phyloP scores from a whole-genome alignment of 257 asterid species.

The Gentiana straminea region DNA sequence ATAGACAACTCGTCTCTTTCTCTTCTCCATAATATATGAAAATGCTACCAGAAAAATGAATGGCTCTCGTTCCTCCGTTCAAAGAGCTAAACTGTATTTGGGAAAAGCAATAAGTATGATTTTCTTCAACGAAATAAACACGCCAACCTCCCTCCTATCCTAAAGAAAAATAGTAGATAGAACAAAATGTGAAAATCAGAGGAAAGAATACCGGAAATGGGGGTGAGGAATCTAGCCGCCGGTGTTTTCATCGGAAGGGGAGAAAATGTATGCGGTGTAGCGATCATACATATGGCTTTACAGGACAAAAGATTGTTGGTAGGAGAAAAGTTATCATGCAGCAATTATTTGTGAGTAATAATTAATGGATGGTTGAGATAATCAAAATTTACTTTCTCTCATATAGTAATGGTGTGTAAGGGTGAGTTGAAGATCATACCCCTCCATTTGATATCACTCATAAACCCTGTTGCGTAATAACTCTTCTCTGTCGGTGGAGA shows the following conservation, averaged over 20 bases:
- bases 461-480: too few relatives aligned
- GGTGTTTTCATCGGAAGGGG: not conserved
- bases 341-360: too few relatives aligned
- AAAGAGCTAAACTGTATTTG: not conserved
- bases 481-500: too few relatives aligned
- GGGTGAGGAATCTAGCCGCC: conserved; percentile 1
- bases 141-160: not conserved
- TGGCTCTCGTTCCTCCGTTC: not conserved
- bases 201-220: not conserved
- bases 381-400: too few relatives aligned
- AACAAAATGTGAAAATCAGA: not conserved
- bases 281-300: not conserved
- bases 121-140: not conserved
- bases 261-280: conserved; percentile 14
- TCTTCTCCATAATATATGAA: conserved; percentile 23
- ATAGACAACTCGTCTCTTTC: conserved; percentile 27
- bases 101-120: not conserved
- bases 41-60: not conserved
- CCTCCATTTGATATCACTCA: too few relatives aligned
- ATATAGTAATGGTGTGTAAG: too few relatives aligned
- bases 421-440: too few relatives aligned
- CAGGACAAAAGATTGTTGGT: too few relatives aligned
- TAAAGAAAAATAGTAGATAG: not conserved
- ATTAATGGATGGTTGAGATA: too few relatives aligned
- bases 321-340: too few relatives aligned